A percentile compares a stretch with the other conserved stretches of the same genome.
These are phyloP conservation scores for Leccinum arenicola DNA, from an alignment of 768 basidiomycete species.

Conservation along the genomic window DNA sequence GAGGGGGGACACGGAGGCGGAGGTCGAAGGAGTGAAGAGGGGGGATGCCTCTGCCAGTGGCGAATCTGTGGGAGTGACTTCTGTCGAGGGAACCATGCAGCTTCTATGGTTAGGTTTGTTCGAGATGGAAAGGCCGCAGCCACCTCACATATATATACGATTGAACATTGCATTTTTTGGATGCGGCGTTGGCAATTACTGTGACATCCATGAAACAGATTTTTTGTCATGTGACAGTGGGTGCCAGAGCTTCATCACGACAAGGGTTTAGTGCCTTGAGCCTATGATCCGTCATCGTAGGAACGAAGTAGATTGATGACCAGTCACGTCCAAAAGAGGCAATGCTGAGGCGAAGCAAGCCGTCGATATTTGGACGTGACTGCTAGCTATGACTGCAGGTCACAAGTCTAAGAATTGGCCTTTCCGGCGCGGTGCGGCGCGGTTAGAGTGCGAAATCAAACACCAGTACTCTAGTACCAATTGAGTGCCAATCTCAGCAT, in stretches of 20 bases:
- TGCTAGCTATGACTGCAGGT: too few species aligned
- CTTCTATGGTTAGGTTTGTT: neutral
- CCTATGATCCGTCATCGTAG: neutral
- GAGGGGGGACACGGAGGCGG: conserved; percentile 4
- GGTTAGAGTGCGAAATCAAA: too few species aligned
- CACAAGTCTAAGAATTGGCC: too few species aligned
- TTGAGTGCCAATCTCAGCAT: neutral
- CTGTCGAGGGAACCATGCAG: conserved; percentile 2
- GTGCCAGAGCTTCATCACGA: neutral
- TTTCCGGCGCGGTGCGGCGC: too few species aligned
- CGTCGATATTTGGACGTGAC: too few species aligned
- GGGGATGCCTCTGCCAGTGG: neutral
- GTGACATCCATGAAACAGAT: neutral
- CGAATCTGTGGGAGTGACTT: neutral
- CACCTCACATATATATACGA: neutral
- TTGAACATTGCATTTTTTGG: neutral
- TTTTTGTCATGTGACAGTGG: neutral
- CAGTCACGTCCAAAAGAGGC: too few species aligned
- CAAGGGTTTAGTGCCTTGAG: neutral
- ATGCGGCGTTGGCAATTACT: neutral
- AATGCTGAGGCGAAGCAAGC: too few species aligned
- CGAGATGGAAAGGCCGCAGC: too few species aligned
- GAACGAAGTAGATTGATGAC: neutral
- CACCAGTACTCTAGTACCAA: too few species aligned
- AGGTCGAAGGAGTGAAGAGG: neutral